Evolutionary conservation across 73 alveolate species (phyloP), one percentile per base, ranked within the genome.

Genomic region (Stentor coeruleus): DNA sequence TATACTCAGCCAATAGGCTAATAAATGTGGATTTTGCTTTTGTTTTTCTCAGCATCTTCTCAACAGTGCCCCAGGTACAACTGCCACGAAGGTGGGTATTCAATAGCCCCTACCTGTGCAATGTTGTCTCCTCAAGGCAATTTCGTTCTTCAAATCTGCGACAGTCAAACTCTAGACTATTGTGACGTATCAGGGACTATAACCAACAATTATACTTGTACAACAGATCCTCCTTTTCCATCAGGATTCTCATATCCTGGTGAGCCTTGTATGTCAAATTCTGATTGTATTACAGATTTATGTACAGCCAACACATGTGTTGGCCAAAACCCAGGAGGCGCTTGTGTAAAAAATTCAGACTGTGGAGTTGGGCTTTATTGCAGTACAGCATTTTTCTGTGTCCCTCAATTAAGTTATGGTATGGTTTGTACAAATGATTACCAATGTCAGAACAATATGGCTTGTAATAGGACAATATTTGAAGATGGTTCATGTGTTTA

Each of bases 81-180:
- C 14, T 66, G 79, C 39, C 79, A 66, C 41, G 40, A 66, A 66
- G 79, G 79, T 28, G 79, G 79, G 26, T 66, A 28, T 40, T 37
- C n/a, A 14, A 20, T 66, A 26, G 36, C 40, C 79, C 40, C n/a
- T 14, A 66, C 79, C n/a, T 66, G 79, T 40, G 79, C 79, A 20
- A 11, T 11, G n/a, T 31, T 20, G 37, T 28, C 42, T 66, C n/a
- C n/a, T 28, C 11, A 37, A 11, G 39, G 39, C 79, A 31, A 66
- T 40, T 20, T 66, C n/a, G 33, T 20, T 20, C n/a, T 66, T 20
- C 79, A 66, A 33, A 66, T 66, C 79, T 66, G 79, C 37, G 79
- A 66, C n/a, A 40, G 40, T 66, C 15, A 20, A 26, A 31, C 1
- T 14, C 2, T 57, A n/a, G 11, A 37, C 37, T 20, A 20, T 2